These are phyloP conservation scores for Xerocomus spinulosus DNA, from an alignment of 768 basidiomycete species.

Conservation along the genomic window DNA sequence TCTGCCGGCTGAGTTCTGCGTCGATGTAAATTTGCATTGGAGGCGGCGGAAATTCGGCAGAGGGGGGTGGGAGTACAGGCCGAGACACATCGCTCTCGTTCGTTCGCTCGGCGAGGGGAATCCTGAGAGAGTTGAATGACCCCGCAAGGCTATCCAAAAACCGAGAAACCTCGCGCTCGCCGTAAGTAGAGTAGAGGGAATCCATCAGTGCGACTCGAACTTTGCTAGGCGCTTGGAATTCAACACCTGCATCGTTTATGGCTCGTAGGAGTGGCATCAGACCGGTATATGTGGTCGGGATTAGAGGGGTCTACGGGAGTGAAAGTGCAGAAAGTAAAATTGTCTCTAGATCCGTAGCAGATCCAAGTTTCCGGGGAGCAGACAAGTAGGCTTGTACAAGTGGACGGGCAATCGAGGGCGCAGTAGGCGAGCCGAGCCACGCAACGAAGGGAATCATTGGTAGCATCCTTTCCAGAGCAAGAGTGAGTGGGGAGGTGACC, in stretches of 20 bases:
- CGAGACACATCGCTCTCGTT: constrained; percentile 4
- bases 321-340: constrained; percentile 40
- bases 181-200: constrained; percentile 18
- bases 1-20: constrained; percentile 21
- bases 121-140: constrained; percentile 19
- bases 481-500: background rate
- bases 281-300: constrained; percentile 33
- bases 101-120: constrained; percentile 17
- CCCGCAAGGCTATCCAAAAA: constrained; percentile 19
- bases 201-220: constrained; percentile 19
- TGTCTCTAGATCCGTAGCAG: constrained; percentile 39
- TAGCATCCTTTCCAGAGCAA: constrained; percentile 7
- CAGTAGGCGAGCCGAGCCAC: constrained; percentile 31
- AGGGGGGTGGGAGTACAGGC: constrained; percentile 10
- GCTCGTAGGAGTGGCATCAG: constrained; percentile 42
- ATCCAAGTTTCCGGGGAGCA: constrained; percentile 33
- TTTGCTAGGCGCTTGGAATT: constrained; percentile 27
- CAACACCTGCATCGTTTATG: constrained; percentile 32
- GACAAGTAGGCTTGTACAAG: constrained; percentile 45
- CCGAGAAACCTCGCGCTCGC: constrained; percentile 18
- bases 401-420: constrained; percentile 33
- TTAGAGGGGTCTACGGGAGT: constrained; percentile 17
- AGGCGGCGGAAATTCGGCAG: constrained; percentile 11
- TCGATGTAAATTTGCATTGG: constrained; percentile 21
- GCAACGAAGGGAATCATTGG: constrained; percentile 29